A percentile compares a stretch with the other conserved stretches of the same genome.
Conservation (phyloP, 257 asterid genomes). For the Solanum lycopersicoides region DNA sequence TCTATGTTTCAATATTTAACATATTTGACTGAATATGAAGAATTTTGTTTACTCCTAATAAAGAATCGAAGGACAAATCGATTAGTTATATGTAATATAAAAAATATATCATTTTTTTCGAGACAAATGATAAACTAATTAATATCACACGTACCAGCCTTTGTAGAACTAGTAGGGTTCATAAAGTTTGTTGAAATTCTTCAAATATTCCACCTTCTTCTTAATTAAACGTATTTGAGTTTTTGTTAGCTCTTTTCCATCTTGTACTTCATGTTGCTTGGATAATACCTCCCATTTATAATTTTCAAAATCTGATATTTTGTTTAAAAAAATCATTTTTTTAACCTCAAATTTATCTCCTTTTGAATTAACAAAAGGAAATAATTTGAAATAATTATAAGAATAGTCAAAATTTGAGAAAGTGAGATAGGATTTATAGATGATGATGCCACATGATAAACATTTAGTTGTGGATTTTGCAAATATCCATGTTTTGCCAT, state of each 20-base stretch:
- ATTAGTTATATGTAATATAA: not conserved
- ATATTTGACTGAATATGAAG: not conserved
- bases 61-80: too few relatives aligned
- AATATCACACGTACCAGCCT: not conserved
- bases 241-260: not conserved
- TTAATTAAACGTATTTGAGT: not conserved
- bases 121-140: not conserved
- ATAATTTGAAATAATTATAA: constrained; percentile 12
- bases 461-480: not conserved
- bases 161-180: not conserved
- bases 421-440: constrained; percentile 3
- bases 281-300: not conserved
- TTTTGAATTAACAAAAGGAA: not conserved
- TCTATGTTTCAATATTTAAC: too few relatives aligned
- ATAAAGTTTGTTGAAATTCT: not conserved
- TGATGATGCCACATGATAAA: constrained; percentile 29
- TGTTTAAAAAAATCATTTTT: not conserved
- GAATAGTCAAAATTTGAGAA: not conserved
- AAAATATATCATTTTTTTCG: not conserved
- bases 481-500: constrained; percentile 24
- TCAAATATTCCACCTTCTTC: not conserved
- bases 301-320: not conserved
- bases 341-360: not conserved
- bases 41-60: not conserved
- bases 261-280: not conserved